A percentile compares a stretch with the other conserved stretches of the same genome.
phyloP scores from a whole-genome alignment of 2,329 filamentous ascomycete species.

The Aspergillus proliferans region DNA sequence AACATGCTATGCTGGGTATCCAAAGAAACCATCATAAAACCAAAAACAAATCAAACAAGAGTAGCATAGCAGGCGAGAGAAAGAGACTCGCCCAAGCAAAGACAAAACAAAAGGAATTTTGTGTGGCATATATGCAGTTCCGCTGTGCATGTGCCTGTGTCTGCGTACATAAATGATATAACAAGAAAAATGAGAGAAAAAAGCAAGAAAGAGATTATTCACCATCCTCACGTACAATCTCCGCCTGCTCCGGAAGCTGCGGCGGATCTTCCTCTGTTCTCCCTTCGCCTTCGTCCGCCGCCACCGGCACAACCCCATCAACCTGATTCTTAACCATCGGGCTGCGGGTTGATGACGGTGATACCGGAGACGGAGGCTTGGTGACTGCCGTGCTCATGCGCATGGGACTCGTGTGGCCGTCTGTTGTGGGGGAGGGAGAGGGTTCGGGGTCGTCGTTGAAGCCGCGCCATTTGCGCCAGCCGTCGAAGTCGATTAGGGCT shows the following conservation, averaged over 20 bases:
- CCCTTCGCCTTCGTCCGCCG: neutral
- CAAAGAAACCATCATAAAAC: constrained; percentile 8
- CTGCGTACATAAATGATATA: neutral
- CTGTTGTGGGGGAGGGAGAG: constrained; percentile 11
- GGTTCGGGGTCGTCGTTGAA: constrained; percentile 44
- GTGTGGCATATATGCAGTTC: neutral
- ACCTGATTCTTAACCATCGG: neutral
- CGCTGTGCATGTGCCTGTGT: no score
- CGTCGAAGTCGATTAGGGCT: constrained; percentile 95
- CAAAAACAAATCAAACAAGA: neutral
- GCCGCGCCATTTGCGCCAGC: constrained; percentile 96
- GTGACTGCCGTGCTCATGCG: constrained; percentile 12
- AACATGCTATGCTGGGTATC: constrained; percentile 27
- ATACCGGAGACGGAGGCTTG: constrained; percentile 2
- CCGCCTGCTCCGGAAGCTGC: neutral
- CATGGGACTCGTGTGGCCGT: constrained; percentile 23
- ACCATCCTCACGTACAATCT: neutral
- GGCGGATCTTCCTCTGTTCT: neutral
- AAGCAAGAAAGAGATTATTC: neutral
- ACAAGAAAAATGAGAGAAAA: neutral
- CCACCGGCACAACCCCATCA: neutral
- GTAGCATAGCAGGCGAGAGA: neutral
- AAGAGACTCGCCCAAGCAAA: no score
- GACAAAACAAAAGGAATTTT: neutral
- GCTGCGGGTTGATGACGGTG: neutral